Percentiles rank a stretch among this genome's conserved stretches.
Evolutionary conservation across 331 rosid genomes (phyloP).

Genomic region (Quercus lobata): DNA sequence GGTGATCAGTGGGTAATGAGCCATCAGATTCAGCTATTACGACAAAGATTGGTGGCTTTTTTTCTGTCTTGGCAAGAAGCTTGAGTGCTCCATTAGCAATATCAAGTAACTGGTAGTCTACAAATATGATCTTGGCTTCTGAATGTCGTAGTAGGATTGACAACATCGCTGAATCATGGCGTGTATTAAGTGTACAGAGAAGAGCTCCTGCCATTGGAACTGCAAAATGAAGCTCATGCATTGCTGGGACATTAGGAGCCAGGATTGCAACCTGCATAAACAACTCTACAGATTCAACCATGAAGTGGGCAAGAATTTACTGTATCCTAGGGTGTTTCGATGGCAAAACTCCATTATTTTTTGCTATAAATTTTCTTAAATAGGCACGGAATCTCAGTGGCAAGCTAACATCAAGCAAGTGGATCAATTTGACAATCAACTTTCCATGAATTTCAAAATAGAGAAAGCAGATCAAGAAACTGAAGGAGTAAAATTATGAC

Average conservation of each 20-base stretch:
- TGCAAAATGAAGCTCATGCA: conserved; percentile 76
- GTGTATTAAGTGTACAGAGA: conserved; percentile 63
- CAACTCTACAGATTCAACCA: conserved; percentile 4
- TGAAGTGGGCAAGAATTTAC: background rate
- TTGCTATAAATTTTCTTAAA: too few species aligned
- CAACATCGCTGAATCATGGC: conserved; percentile 46
- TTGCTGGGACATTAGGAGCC: conserved; percentile 66
- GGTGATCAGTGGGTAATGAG: conserved; percentile 4
- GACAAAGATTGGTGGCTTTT: conserved; percentile 37
- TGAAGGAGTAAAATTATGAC: too few species aligned
- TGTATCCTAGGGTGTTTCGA: too few species aligned
- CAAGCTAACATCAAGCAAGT: too few species aligned
- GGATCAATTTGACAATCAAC: background rate
- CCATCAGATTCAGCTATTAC: conserved; percentile 36
- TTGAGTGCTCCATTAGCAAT: conserved; percentile 42
- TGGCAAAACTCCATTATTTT: too few species aligned
- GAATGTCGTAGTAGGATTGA: conserved; percentile 51
- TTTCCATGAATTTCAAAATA: background rate
- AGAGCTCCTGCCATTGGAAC: conserved; percentile 81
- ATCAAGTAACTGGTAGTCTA: conserved; percentile 51
- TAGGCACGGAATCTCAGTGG: too few species aligned
- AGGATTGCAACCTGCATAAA: conserved; percentile 64
- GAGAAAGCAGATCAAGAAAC: background rate
- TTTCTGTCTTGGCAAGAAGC: conserved; percentile 24
- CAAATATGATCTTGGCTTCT: conserved; percentile 55